Base-by-base conservation (phyloP, 129 eudicot species). In the Helichrysum umbraculigerum region DNA sequence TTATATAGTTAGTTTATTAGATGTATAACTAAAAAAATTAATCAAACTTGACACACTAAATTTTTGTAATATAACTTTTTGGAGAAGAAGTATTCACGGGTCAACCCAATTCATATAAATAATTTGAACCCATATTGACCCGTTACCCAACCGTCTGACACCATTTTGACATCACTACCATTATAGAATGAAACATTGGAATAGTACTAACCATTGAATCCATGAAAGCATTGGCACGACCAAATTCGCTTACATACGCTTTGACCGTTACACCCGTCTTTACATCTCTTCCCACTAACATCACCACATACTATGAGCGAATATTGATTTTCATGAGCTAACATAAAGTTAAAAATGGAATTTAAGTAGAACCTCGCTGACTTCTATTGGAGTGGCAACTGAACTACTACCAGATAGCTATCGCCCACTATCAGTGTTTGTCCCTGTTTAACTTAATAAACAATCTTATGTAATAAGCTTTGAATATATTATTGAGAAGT, bases 191-290 rank as follows among this genome's bases (percentile, higher is more conserved):
- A 67, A 72, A 83, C 33, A 25, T 61, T 63, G 42, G 77, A 73
- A 72, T 16, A 78, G 30, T 37, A 86, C 96, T 89, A 79, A 94
- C 97, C 98, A 25, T 73, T 80, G 72, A 85, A 94, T 74, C 97
- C 98, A 83, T 91, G 98, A 78, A 94, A 94, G 85, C 98, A 94
- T 42, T 90, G 87, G 71, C 98, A 94, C 86, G 86, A 75, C 98
- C 97, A 79, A 89, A 82, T 74, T 89, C 97, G n/a, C 75, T 94
- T 94, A 59, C 98, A 94, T 80, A 91, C 72, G 37, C 98, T 97
- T 81, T 94, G 96, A 75, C 93, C 89, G 62, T 89, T 89, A 69
- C 98, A 94, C 37, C 79, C 74, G 74, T 86, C 87, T 78, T 78
- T 75, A 83, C 98, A 94, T 77, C 78, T 85, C 86, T 84, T 89